Percentiles rank a stretch among this genome's conserved stretches.
Evolutionary conservation across 805 yeast species (phyloP).

Genomic region (Teunomyces funiuensis): DNA sequence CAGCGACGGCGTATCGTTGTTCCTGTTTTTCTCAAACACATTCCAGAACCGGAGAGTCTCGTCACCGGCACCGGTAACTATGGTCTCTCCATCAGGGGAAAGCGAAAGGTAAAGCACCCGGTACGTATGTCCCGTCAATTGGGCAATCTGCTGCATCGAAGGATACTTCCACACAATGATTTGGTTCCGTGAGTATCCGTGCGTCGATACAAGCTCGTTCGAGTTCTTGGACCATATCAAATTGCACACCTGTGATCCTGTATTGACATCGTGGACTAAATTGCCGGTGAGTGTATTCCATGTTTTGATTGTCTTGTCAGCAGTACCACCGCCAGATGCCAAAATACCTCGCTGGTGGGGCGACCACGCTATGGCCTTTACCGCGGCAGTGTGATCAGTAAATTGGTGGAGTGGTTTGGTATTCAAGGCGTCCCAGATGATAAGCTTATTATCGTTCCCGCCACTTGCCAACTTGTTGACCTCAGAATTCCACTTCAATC

Average conservation of each 20-base stretch:
- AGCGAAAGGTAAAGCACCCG: slow-evolving; percentile 85
- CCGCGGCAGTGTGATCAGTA: slow-evolving; percentile 88
- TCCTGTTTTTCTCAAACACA: slow-evolving; percentile 75
- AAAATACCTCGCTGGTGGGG: slow-evolving; percentile 93
- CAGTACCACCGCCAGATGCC: slow-evolving; percentile 97
- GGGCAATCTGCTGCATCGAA: slow-evolving; percentile 88
- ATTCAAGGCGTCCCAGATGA: slow-evolving; percentile 83
- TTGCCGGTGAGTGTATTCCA: slow-evolving; percentile 89
- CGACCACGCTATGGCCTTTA: slow-evolving; percentile 95
- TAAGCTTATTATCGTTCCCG: slow-evolving; percentile 86
- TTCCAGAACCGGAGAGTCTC: slow-evolving; percentile 96
- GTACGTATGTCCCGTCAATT: slow-evolving; percentile 90
- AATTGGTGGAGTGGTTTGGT: slow-evolving; percentile 70
- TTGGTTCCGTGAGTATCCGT: slow-evolving; percentile 90
- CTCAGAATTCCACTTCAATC: slow-evolving; percentile 88
- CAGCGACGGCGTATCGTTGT: slow-evolving; percentile 57
- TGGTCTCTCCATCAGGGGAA: slow-evolving; percentile 94
- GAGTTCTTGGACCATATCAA: slow-evolving; percentile 90
- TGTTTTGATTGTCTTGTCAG: slow-evolving; percentile 83
- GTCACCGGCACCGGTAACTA: slow-evolving; percentile 98
- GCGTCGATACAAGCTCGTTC: slow-evolving; percentile 90
- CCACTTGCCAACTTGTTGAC: slow-evolving; percentile 93
- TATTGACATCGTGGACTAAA: slow-evolving; percentile 76
- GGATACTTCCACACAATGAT: slow-evolving; percentile 93
- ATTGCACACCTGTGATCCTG: slow-evolving; percentile 96